Evolutionary conservation across 2,329 filamentous ascomycete species (phyloP).

Genomic region (Cercospora sp.): DNA sequence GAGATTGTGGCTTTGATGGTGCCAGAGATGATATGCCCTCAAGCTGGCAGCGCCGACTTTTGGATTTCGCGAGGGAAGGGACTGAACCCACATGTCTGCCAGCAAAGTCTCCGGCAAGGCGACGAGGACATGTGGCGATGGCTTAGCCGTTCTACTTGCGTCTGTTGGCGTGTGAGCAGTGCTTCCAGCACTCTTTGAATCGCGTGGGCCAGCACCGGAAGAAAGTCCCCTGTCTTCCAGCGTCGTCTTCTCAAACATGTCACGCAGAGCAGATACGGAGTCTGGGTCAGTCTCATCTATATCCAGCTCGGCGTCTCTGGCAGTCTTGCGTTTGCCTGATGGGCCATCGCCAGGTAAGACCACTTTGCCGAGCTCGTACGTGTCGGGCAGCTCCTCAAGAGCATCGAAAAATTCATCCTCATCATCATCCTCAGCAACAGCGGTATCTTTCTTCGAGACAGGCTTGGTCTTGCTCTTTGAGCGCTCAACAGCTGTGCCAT

Average conservation of each 20-base stretch:
- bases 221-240: neutral
- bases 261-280: constrained; percentile 6
- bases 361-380: constrained; percentile 20
- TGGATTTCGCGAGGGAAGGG: constrained; percentile 4
- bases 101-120: constrained; percentile 11
- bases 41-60: constrained; percentile 19
- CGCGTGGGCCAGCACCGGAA: neutral
- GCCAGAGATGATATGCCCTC: constrained; percentile 67
- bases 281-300: constrained; percentile 11
- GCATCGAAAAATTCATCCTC: constrained; percentile 40
- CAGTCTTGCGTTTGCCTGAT: neutral
- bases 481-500: constrained; percentile 40
- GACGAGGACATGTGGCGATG: constrained; percentile 7
- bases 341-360: neutral
- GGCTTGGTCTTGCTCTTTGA: constrained; percentile 8
- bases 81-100: constrained; percentile 18
- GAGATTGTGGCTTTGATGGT: constrained; percentile 54
- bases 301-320: neutral
- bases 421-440: constrained; percentile 29
- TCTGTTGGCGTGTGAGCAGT: neutral
- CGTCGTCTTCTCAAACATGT: constrained; percentile 1
- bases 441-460: constrained; percentile 19
- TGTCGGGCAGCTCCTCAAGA: constrained; percentile 30
- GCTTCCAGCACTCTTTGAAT: neutral
- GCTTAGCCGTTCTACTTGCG: neutral